These are phyloP conservation scores for Aspergillus sp. DNA, from an alignment of 2,329 filamentous ascomycete genomes.

Conservation along the genomic window DNA sequence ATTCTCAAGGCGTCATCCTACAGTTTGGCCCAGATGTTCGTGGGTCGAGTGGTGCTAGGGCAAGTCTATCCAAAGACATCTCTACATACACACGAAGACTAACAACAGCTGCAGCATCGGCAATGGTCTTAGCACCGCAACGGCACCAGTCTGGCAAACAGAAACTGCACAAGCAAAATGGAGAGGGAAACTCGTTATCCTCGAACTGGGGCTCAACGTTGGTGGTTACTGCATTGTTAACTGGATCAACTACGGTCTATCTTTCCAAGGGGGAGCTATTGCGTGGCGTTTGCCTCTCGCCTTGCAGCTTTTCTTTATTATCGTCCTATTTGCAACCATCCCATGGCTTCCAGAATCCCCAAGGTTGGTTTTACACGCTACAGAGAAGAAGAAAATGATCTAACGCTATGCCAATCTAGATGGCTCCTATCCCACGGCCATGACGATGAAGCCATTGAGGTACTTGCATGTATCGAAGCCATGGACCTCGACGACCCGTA, in stretches of 20 bases:
- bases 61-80: not conserved
- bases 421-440: slow-evolving; percentile 48
- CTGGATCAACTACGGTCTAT: slow-evolving; percentile 55
- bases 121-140: slow-evolving; percentile 52
- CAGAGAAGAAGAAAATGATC: not conserved
- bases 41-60: slow-evolving; percentile 45
- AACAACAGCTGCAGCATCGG: not conserved
- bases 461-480: slow-evolving; percentile 51
- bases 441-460: slow-evolving; percentile 48
- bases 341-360: slow-evolving; percentile 34
- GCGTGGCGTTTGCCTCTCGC: slow-evolving; percentile 50
- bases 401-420: slow-evolving; percentile 17
- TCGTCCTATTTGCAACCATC: slow-evolving; percentile 46
- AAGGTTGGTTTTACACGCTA: not conserved
- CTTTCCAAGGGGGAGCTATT: slow-evolving; percentile 44
- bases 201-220: slow-evolving; percentile 54
- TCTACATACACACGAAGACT: not conserved
- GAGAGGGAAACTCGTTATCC: slow-evolving; percentile 48
- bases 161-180: slow-evolving; percentile 49
- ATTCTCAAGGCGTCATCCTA: slow-evolving; percentile 50
- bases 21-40: slow-evolving; percentile 50
- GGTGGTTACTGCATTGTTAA: slow-evolving; percentile 52
- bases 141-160: slow-evolving; percentile 52
- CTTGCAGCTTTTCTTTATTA: slow-evolving; percentile 52
- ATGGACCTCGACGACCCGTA: slow-evolving; percentile 47